These are phyloP conservation scores for Chrysosphaeria jannelii DNA, from an alignment of 2,329 filamentous ascomycete genomes.

Conservation along the genomic window DNA sequence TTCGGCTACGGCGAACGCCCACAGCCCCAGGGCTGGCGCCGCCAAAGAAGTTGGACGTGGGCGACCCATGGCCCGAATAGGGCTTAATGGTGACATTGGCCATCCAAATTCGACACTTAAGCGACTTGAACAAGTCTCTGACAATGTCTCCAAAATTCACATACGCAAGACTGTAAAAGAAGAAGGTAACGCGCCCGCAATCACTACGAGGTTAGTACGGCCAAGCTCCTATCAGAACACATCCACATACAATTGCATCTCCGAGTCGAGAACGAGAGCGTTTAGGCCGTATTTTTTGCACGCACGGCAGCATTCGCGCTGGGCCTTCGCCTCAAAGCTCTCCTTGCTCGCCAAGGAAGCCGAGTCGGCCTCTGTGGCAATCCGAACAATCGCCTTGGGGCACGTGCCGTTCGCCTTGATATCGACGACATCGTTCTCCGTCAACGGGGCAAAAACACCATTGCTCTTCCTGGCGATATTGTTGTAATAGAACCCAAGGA, in stretches of 20 bases:
- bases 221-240: neutral
- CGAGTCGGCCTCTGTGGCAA: conserved; percentile 71
- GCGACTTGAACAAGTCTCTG: conserved; percentile 94
- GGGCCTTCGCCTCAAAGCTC: conserved; percentile 89
- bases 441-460: conserved; percentile 49
- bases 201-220: conserved; percentile 26
- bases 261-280: conserved; percentile 90
- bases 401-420: conserved; percentile 48
- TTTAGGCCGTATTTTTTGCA: conserved; percentile 80
- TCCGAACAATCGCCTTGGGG: conserved; percentile 85
- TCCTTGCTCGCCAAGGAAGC: conserved; percentile 92
- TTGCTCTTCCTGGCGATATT: conserved; percentile 45
- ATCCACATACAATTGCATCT: conserved; percentile 95
- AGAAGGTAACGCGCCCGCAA: conserved; percentile 96
- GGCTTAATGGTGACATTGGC: conserved; percentile 94
- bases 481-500: no score
- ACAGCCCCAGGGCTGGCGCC: conserved; percentile 35
- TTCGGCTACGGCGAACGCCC: conserved; percentile 15
- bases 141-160: conserved; percentile 98
- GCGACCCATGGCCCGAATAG: no score
- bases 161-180: conserved; percentile 93
- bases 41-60: no score
- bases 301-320: conserved; percentile 87
- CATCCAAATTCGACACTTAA: conserved; percentile 99
- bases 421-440: conserved; percentile 43